Percentiles rank a stretch among this genome's conserved stretches.
phyloP scores from a whole-genome alignment of 2,329 filamentous ascomycete genomes.

The Cercospora citrullina region DNA sequence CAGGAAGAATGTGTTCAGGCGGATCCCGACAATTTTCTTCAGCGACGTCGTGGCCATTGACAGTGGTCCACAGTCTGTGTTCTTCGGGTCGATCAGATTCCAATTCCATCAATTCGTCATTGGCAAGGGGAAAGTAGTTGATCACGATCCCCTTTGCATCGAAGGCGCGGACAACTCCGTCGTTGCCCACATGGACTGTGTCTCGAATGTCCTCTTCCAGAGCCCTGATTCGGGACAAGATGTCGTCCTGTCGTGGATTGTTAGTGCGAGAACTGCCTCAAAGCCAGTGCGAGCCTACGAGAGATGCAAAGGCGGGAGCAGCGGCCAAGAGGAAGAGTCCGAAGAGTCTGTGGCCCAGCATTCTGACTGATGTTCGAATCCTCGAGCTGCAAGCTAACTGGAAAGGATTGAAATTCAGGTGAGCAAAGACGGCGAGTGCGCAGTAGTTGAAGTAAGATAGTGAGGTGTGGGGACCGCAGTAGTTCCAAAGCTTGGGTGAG shows the following conservation, averaged over 20 bases:
- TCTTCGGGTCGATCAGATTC: background rate
- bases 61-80: background rate
- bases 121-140: constrained; percentile 20
- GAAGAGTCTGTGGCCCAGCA: background rate
- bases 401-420: background rate
- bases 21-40: background rate
- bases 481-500: no score
- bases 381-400: no score
- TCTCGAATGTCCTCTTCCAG: background rate
- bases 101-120: constrained; percentile 18
- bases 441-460: no score
- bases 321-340: background rate
- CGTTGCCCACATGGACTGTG: constrained; percentile 24
- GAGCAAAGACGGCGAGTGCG: no score
- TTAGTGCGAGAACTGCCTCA: background rate
- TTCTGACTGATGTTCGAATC: background rate
- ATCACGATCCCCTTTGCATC: constrained; percentile 25
- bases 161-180: constrained; percentile 28
- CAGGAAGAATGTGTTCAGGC: background rate
- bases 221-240: background rate
- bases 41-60: background rate
- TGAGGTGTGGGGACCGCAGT: no score
- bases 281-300: background rate
- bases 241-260: background rate
- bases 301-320: background rate